These are phyloP conservation scores for Cucumis variabilis DNA, from an alignment of 331 rosid genomes.

Conservation along the genomic window DNA sequence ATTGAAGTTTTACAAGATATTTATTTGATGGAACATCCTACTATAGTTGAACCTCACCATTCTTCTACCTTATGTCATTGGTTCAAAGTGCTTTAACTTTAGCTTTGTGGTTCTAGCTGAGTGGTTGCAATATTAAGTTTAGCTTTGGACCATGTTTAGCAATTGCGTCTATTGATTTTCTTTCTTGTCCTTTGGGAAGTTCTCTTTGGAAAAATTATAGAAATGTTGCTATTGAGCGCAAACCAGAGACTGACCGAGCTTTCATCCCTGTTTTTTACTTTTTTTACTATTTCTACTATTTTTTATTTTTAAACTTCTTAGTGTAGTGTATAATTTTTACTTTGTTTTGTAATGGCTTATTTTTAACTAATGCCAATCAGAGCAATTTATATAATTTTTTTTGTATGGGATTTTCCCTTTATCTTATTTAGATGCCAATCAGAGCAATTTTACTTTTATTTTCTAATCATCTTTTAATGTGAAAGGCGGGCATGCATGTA, in stretches of 20 bases:
- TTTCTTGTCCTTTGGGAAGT: neutral
- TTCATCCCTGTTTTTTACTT: neutral
- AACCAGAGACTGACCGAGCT: neutral
- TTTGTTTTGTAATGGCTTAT: neutral
- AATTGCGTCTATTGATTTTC: neutral
- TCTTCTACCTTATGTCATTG: too few relatives aligned
- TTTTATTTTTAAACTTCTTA: neutral
- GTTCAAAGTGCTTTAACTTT: neutral
- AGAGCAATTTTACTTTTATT: constrained; percentile 23
- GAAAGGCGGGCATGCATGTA: constrained; percentile 97
- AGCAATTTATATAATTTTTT: constrained; percentile 1
- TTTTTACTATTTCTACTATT: neutral
- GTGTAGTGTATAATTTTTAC: neutral
- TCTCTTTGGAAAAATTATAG: neutral
- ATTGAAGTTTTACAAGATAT: too few relatives aligned
- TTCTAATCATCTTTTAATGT: constrained; percentile 18
- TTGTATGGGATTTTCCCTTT: constrained; percentile 1
- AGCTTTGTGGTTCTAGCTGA: neutral
- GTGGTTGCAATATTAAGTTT: neutral
- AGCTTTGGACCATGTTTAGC: neutral
- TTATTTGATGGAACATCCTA: too few relatives aligned
- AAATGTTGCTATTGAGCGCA: neutral
- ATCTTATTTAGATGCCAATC: neutral
- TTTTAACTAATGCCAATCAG: neutral
- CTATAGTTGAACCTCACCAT: too few relatives aligned